phyloP scores from a whole-genome alignment of 371 early-diverging fungal genomes.

The Haplosporangium sp. region DNA sequence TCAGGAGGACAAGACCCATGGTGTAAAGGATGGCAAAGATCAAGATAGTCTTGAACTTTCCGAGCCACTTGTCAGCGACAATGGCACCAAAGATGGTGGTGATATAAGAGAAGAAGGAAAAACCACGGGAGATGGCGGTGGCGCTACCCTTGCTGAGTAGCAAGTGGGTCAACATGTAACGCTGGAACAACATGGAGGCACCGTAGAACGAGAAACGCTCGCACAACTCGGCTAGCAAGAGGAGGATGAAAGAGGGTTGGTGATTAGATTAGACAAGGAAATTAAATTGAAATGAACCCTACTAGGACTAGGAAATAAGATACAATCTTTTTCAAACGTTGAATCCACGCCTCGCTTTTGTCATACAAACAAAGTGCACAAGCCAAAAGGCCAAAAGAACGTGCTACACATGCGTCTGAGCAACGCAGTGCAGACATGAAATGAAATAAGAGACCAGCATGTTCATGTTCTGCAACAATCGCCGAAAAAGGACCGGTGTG shows the following conservation, averaged over 20 bases:
- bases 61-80: constrained; percentile 83
- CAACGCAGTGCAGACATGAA: too few relatives aligned
- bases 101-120: constrained; percentile 85
- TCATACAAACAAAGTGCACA: too few relatives aligned
- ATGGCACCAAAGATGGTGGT: constrained; percentile 85
- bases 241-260: neutral
- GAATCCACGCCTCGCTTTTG: too few relatives aligned
- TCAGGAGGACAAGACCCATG: constrained; percentile 72
- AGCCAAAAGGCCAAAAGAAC: neutral
- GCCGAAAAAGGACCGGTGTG: too few relatives aligned
- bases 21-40: constrained; percentile 74
- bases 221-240: constrained; percentile 60
- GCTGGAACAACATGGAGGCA: constrained; percentile 75
- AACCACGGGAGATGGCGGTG: constrained; percentile 78
- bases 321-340: too few relatives aligned
- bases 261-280: neutral
- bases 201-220: constrained; percentile 87
- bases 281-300: neutral
- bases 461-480: too few relatives aligned
- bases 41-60: constrained; percentile 85
- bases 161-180: constrained; percentile 66
- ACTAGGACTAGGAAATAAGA: neutral
- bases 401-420: too few relatives aligned
- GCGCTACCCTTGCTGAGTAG: constrained; percentile 66
- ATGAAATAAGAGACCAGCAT: too few relatives aligned